Evolutionary conservation across 2,329 filamentous ascomycete species (phyloP), one percentile per base, ranked within the genome.

Genomic region (Scolecobasidium constrictum): DNA sequence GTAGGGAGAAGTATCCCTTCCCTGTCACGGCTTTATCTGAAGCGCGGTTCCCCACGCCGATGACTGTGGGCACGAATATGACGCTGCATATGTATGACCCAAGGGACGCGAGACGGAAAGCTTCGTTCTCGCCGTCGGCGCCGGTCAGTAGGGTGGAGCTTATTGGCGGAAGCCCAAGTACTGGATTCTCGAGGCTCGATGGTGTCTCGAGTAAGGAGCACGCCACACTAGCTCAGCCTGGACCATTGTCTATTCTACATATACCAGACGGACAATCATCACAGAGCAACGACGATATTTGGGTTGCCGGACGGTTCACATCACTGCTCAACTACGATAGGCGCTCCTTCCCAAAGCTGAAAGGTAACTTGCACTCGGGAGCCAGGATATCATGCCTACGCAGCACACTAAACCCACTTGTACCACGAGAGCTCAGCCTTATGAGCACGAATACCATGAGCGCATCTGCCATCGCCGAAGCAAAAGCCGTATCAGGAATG

Each of bases 281-380:
- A 7, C 9, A 31, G 9, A n/a, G 26, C 9, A 39, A 85, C 39
- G 74, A 82, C 46, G 83, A 92, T 21, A 92, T 96, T 33, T 90
- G 88, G 65, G 78, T 95, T 26, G 86, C 83, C 4, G 90, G 90
- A 0, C 77, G 90, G 13, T 95, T 95, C 57, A 83, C 87, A 4
- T 88, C 79, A 53, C 85, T 95, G 44, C 67, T 95, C 3, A 82
- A 86, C 56, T 96, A 94, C 62, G 87, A 95, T 56, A 77, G 87
- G 3, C 81, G 90, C 35, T 86, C 77, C 60, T 93, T 95, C 53
- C 85, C 86, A 0, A 75, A 75, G 13, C 73, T 94, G 5, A 74
- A 78, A 46, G 81, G 78, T 4, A 86, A 86, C 1, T 79, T 94
- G 7, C 79, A 94, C 60, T 94, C 86, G 0, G 88, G 88, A 2